Percentiles rank a stretch among this genome's conserved stretches.
phyloP scores from a whole-genome alignment of 148 eudicot species.

The Rheum nobile region DNA sequence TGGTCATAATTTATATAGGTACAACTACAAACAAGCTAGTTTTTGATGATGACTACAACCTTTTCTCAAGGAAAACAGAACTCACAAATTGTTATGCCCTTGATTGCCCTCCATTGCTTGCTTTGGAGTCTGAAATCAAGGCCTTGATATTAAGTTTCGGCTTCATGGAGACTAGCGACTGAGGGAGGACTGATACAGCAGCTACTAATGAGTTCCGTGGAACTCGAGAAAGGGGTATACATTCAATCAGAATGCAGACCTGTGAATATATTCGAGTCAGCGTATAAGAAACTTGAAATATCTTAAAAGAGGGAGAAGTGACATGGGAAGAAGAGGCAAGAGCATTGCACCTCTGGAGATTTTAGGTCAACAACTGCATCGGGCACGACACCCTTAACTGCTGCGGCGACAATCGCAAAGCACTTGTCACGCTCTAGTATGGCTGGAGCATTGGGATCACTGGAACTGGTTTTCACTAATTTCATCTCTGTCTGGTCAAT shows the following conservation, averaged over 20 bases:
- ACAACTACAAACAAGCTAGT: not conserved
- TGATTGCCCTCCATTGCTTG: constrained; percentile 13
- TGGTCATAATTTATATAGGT: not conserved
- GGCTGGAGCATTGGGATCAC: constrained; percentile 15
- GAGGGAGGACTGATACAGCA: constrained; percentile 62
- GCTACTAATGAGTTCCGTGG: constrained; percentile 39
- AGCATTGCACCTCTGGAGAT: constrained; percentile 50
- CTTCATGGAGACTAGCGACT: constrained; percentile 43
- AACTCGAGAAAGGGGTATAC: constrained; percentile 53
- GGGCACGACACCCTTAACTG: constrained; percentile 42
- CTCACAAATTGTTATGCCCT: not conserved
- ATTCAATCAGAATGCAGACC: constrained; percentile 54
- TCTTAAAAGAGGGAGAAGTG: too few relatives aligned
- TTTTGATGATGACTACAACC: not conserved
- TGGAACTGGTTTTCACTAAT: constrained; percentile 13
- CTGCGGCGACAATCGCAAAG: constrained; percentile 49
- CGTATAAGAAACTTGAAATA: not conserved
- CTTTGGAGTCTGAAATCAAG: constrained; percentile 36
- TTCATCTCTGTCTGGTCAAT: constrained; percentile 55
- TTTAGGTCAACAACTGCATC: constrained; percentile 68
- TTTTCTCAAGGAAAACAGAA: not conserved
- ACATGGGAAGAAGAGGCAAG: not conserved
- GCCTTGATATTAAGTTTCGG: constrained; percentile 53
- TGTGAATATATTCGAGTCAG: constrained; percentile 22
- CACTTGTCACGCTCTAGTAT: constrained; percentile 63